A percentile compares a stretch with the other conserved stretches of the same genome.
Conservation (phyloP, 2,329 filamentous ascomycete genomes). For the Fusarium tupiense region DNA sequence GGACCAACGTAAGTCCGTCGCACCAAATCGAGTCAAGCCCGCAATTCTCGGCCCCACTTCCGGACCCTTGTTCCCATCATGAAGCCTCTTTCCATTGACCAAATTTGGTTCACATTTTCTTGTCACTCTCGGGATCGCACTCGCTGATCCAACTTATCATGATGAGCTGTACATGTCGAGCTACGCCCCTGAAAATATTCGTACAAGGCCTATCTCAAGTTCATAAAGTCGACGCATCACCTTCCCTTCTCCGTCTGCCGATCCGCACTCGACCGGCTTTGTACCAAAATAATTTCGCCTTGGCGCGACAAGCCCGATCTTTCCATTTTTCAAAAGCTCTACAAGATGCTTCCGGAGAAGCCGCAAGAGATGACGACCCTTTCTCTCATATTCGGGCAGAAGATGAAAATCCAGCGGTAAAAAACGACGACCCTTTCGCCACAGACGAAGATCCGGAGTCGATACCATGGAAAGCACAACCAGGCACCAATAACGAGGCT, state of each 20-base stretch:
- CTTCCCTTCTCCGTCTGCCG: conserved; percentile 30
- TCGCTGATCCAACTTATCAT: conserved; percentile 17
- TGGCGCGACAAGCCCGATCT: conserved; percentile 37
- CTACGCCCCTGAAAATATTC: conserved; percentile 58
- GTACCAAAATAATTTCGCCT: conserved; percentile 22
- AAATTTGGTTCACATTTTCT: conserved; percentile 40
- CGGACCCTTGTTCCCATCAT: conserved; percentile 32
- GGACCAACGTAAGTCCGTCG: conserved; percentile 22
- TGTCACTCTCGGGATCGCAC: conserved; percentile 1
- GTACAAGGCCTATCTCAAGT: conserved; percentile 57
- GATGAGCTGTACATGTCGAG: conserved; percentile 62
- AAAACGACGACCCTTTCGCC: neutral
- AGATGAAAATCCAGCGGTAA: conserved; percentile 3
- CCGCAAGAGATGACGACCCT: neutral
- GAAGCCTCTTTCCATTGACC: conserved; percentile 28
- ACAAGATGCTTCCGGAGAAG: conserved; percentile 26
- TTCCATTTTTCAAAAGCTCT: conserved; percentile 35
- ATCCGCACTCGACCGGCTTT: conserved; percentile 13
- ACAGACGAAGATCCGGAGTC: neutral
- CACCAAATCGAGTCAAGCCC: neutral
- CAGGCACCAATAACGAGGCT: neutral
- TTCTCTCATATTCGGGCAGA: neutral
- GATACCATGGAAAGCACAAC: conserved; percentile 15
- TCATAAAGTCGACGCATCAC: conserved; percentile 45
- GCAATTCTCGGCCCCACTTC: conserved; percentile 31